These are phyloP conservation scores for Immersiporthe knoxdaviesiana DNA, from an alignment of 2,329 filamentous ascomycete genomes.

Conservation along the genomic window DNA sequence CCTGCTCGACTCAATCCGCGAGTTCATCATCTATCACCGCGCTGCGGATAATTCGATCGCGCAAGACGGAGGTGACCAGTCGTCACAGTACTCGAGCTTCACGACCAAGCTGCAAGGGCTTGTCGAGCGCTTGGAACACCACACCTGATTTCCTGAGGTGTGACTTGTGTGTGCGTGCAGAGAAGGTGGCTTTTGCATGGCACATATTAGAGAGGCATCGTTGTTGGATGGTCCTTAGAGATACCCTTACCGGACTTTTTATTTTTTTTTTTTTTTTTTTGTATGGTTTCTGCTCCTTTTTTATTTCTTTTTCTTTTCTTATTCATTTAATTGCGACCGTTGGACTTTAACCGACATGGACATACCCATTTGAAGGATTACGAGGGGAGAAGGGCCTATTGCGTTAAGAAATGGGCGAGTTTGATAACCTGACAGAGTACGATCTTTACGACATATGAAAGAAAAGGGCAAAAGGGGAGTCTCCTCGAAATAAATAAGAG, in stretches of 20 bases:
- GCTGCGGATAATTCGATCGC: conserved; percentile 48
- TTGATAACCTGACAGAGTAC: conserved; percentile 17
- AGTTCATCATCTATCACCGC: conserved; percentile 57
- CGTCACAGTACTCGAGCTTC: conserved; percentile 39
- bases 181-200: neutral
- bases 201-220: neutral
- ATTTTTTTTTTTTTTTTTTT: neutral
- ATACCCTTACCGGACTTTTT: conserved; percentile 13
- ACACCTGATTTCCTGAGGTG: conserved; percentile 7
- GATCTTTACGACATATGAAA: conserved; percentile 27
- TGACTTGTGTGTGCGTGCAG: neutral
- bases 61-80: conserved; percentile 36
- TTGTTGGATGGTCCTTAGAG: conserved; percentile 9
- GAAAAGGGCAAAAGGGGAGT: conserved; percentile 6
- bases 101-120: conserved; percentile 45
- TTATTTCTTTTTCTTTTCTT: conserved; percentile 1
- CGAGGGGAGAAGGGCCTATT: neutral
- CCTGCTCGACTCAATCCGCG: conserved; percentile 56
- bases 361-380: conserved; percentile 15
- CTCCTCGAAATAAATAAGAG: conserved; percentile 10
- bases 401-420: neutral
- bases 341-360: conserved; percentile 18
- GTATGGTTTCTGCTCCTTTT: neutral
- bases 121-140: conserved; percentile 43
- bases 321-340: neutral